These are phyloP conservation scores for Globisporangium paroecandrum DNA, from an alignment of 352 stramenopile genomes.

Conservation along the genomic window DNA sequence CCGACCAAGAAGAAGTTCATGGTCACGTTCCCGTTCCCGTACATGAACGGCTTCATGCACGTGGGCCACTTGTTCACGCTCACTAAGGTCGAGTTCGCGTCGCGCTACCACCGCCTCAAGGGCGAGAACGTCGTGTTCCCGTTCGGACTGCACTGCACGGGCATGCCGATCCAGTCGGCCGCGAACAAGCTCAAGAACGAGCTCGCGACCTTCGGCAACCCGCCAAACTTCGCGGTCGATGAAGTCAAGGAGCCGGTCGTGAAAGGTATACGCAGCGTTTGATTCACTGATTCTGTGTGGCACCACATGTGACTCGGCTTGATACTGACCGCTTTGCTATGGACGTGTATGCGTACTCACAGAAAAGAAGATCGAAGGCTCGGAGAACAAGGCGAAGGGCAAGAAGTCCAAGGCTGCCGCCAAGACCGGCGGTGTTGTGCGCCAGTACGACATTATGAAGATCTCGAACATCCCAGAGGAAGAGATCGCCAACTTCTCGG, in stretches of 20 bases:
- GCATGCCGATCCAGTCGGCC: constrained; percentile 99
- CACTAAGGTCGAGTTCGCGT: constrained; percentile 96
- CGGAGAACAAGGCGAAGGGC: constrained; percentile 88
- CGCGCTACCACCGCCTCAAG: constrained; percentile 93
- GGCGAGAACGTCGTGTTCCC: constrained; percentile 99
- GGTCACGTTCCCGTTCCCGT: constrained; percentile 99
- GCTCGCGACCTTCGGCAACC: constrained; percentile 92
- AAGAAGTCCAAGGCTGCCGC: constrained; percentile 98
- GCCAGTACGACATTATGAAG: constrained; percentile 99
- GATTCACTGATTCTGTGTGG: background rate
- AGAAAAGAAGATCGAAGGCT: constrained; percentile 79
- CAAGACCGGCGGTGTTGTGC: constrained; percentile 96
- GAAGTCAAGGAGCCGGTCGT: constrained; percentile 25
- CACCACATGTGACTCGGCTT: background rate
- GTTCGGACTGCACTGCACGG: constrained; percentile 99
- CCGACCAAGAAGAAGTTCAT: constrained; percentile 94
- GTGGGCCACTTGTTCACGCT: constrained; percentile 97
- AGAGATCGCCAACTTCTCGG: constrained; percentile 96
- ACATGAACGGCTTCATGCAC: constrained; percentile 99
- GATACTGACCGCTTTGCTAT: constrained; percentile 1
- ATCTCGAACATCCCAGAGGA: constrained; percentile 88
- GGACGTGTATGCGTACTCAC: constrained; percentile 8
- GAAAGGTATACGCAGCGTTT: constrained; percentile 17
- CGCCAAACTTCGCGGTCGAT: constrained; percentile 91
- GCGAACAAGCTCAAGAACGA: constrained; percentile 99